Conservation (phyloP, 495 filamentous ascomycete genomes). For the Podospora pseudoanserina region DNA sequence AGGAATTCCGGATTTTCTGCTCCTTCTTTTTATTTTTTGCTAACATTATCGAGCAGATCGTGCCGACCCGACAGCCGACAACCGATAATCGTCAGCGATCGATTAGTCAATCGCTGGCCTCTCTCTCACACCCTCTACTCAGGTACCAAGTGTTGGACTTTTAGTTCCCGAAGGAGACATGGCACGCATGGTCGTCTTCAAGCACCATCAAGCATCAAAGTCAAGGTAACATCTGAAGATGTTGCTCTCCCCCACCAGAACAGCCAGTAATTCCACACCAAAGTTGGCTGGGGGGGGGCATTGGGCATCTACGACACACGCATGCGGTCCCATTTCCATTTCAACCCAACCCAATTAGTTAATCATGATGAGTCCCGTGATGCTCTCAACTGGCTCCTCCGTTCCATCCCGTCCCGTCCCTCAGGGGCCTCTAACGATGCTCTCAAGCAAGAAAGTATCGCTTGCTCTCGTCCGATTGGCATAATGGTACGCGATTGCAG, state of each 20-base stretch:
- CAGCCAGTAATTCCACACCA: background rate
- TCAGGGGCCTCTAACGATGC: background rate
- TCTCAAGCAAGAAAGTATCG: background rate
- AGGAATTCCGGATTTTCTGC: background rate
- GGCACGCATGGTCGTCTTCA: background rate
- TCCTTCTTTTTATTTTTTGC: background rate
- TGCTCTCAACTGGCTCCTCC: background rate
- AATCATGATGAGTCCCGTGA: background rate
- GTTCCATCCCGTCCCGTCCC: background rate
- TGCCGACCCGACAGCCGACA: background rate
- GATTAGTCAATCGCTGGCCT: background rate
- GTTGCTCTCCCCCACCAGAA: background rate
- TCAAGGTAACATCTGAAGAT: background rate
- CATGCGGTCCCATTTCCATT: conserved; percentile 1
- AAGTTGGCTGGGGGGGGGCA: background rate
- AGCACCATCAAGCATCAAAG: background rate
- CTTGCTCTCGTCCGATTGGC: background rate
- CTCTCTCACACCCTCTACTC: background rate
- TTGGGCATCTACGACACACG: conserved; percentile 11
- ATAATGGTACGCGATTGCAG: background rate
- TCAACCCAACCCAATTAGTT: conserved; percentile 5
- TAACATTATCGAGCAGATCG: background rate
- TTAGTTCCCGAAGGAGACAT: background rate
- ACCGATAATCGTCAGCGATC: background rate
- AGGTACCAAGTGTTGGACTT: background rate